Conservation (phyloP, 2,329 filamentous ascomycete genomes). For the Truncatella angustata region DNA sequence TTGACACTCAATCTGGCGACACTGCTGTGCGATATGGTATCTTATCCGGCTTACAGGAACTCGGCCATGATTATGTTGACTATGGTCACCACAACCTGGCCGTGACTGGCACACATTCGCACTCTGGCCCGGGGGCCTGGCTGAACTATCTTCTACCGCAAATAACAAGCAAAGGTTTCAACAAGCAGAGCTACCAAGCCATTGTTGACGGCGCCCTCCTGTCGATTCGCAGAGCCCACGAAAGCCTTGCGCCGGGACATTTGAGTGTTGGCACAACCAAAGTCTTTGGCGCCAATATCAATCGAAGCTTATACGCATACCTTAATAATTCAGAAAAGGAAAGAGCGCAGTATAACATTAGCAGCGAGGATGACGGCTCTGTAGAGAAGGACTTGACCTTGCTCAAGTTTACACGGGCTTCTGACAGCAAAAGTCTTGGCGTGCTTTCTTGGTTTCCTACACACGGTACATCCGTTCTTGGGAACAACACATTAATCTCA, state of each 20-base stretch:
- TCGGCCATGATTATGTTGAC: constrained; percentile 70
- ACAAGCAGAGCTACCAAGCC: constrained; percentile 81
- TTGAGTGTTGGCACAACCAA: constrained; percentile 60
- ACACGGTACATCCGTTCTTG: constrained; percentile 86
- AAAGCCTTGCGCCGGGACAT: constrained; percentile 54
- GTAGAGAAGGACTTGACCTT: constrained; percentile 75
- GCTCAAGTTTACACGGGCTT: constrained; percentile 72
- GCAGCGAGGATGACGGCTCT: constrained; percentile 50
- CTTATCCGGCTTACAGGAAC: constrained; percentile 64
- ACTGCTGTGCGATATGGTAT: constrained; percentile 88
- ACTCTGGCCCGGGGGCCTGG: constrained; percentile 89
- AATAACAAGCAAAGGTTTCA: constrained; percentile 83
- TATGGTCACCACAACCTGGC: constrained; percentile 83
- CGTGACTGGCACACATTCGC: constrained; percentile 88
- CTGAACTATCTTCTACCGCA: constrained; percentile 92
- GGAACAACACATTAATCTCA: constrained; percentile 86
- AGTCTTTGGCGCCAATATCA: constrained; percentile 77
- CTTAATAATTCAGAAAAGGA: constrained; percentile 80
- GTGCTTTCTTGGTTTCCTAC: constrained; percentile 89
- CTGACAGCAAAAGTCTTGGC: constrained; percentile 74
- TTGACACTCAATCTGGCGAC: constrained; percentile 86
- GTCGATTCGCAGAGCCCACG: constrained; percentile 80
- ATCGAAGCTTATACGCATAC: constrained; percentile 85
- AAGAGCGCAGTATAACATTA: constrained; percentile 61
- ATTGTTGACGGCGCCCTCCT: constrained; percentile 83